Conservation (phyloP, 129 eudicot genomes). For the Saposhnikovia divaricata region DNA sequence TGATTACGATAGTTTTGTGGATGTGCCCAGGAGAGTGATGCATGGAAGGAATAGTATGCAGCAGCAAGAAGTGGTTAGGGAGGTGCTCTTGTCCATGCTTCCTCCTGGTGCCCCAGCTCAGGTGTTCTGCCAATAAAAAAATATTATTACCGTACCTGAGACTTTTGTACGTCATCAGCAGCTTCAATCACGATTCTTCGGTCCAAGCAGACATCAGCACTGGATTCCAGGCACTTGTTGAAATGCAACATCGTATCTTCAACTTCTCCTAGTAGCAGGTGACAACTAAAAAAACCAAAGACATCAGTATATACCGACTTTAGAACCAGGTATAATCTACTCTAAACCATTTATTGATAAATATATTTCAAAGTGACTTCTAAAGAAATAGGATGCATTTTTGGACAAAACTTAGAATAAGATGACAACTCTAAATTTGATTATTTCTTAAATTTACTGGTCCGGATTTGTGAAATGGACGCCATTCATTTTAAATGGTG, state of each 20-base stretch:
- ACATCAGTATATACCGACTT: neutral
- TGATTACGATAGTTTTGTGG: constrained; percentile 86
- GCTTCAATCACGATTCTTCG: constrained; percentile 76
- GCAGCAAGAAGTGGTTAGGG: constrained; percentile 83
- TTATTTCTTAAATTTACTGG: neutral
- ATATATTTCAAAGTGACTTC: neutral
- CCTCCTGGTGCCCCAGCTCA: constrained; percentile 99
- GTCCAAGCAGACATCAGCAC: constrained; percentile 49
- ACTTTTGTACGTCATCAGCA: constrained; percentile 73
- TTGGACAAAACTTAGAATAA: neutral
- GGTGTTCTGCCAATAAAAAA: constrained; percentile 25
- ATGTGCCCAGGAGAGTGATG: constrained; percentile 77
- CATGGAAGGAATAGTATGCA: constrained; percentile 72
- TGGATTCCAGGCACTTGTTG: constrained; percentile 44
- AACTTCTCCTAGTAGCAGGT: constrained; percentile 74
- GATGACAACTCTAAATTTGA: constrained; percentile 5
- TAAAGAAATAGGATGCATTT: neutral
- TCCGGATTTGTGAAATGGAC: neutral
- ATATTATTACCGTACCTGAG: constrained; percentile 43
- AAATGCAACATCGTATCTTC: constrained; percentile 56
- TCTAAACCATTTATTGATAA: neutral
- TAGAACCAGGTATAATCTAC: neutral
- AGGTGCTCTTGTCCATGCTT: constrained; percentile 90
- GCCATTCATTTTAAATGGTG: neutral
- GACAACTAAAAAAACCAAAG: constrained; percentile 39